Conservation (phyloP, 768 basidiomycete species). For the Strobilomyces dryophilus region DNA sequence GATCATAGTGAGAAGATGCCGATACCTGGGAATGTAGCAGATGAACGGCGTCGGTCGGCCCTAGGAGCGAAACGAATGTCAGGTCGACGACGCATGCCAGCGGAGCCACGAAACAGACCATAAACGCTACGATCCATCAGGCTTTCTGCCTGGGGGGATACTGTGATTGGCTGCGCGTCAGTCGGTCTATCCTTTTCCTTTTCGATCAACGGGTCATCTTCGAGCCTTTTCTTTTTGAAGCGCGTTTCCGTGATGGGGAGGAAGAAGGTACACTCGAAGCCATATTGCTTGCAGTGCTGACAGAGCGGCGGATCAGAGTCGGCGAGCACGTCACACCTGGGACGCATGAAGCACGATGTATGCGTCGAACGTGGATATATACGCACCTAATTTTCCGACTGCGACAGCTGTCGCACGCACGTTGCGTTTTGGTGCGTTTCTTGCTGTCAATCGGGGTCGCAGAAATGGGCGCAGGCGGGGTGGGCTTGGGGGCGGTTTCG, state of each 20-base stretch:
- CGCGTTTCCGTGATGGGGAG: slow-evolving; percentile 98
- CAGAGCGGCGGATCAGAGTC: slow-evolving; percentile 80
- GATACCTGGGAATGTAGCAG: slow-evolving; percentile 86
- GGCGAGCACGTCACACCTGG: slow-evolving; percentile 75
- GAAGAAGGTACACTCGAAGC: slow-evolving; percentile 95
- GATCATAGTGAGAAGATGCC: slow-evolving; percentile 84
- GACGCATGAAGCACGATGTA: slow-evolving; percentile 10
- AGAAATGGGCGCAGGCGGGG: slow-evolving; percentile 26
- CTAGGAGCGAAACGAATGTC: slow-evolving; percentile 43
- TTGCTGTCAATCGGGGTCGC: slow-evolving; percentile 52
- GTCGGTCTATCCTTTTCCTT: slow-evolving; percentile 33
- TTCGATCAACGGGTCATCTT: slow-evolving; percentile 54
- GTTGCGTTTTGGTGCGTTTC: slow-evolving; percentile 89
- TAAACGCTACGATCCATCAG: slow-evolving; percentile 60
- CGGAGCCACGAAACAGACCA: slow-evolving; percentile 39
- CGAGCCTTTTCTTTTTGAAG: slow-evolving; percentile 92
- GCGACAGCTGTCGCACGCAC: slow-evolving; percentile 90
- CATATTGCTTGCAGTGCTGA: slow-evolving; percentile 92
- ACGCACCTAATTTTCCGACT: slow-evolving; percentile 80
- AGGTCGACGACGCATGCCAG: slow-evolving; percentile 7
- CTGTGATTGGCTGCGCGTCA: slow-evolving; percentile 32
- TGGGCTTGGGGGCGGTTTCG: slow-evolving; percentile 37
- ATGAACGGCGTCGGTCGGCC: slow-evolving; percentile 84
- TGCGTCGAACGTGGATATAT: not conserved
- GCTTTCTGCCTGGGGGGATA: slow-evolving; percentile 45